phyloP scores from a whole-genome alignment of 1,139 yeast species.

The Sugiyamaella castrensis region DNA sequence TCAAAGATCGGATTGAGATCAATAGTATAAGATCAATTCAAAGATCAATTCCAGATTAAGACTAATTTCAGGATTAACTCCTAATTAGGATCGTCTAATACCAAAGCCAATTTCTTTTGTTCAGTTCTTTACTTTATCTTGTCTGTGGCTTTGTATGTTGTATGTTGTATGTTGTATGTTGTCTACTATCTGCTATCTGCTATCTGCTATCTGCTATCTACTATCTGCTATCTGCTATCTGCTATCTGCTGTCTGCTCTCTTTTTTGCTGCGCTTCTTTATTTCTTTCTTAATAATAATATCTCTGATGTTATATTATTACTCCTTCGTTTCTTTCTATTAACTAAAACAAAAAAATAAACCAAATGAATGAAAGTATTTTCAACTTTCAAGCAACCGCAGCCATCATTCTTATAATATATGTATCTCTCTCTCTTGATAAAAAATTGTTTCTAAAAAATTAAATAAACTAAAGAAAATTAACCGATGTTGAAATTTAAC shows the following conservation, averaged over 20 bases:
- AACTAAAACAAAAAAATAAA: conserved; percentile 3
- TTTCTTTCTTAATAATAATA: background rate
- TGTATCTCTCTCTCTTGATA: background rate
- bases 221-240: background rate
- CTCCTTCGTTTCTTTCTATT: background rate
- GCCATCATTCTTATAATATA: conserved; percentile 4
- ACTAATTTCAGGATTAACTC: too few species aligned
- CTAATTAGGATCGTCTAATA: too few species aligned
- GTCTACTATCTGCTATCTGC: too few species aligned
- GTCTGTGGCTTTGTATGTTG: too few species aligned
- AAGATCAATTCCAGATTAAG: too few species aligned
- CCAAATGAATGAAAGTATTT: conserved; percentile 11
- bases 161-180: too few species aligned
- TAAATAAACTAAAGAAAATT: background rate
- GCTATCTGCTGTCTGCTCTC: too few species aligned
- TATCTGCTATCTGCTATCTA: too few species aligned
- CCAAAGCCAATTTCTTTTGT: too few species aligned
- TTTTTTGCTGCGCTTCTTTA: background rate
- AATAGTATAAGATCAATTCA: background rate
- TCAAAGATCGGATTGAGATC: background rate
- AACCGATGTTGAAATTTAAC: background rate
- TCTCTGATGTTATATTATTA: background rate
- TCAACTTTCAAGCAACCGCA: conserved; percentile 13
- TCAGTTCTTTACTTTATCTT: background rate
- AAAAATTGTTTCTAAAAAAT: background rate